These are phyloP conservation scores for Coffea eugenioides DNA, from an alignment of 257 asterid genomes.

Conservation along the genomic window DNA sequence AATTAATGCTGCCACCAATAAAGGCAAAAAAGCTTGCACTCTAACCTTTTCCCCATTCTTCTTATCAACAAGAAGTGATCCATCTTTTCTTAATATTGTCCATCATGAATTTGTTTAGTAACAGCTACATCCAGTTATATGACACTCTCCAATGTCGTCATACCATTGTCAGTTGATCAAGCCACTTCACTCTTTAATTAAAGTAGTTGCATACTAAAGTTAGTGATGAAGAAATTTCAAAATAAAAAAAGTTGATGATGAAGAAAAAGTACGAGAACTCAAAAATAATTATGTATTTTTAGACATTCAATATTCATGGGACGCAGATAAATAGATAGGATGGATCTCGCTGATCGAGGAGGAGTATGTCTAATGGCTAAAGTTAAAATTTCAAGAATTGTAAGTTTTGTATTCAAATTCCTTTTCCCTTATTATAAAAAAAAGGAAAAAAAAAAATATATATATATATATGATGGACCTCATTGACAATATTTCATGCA, in stretches of 20 bases:
- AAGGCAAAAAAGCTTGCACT: background rate
- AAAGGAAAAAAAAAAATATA: too few relatives aligned
- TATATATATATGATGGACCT: background rate
- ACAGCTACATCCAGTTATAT: too few relatives aligned
- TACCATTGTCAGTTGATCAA: background rate
- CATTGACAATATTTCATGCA: too few relatives aligned
- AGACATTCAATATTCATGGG: background rate
- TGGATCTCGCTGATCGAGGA: background rate
- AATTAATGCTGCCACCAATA: background rate
- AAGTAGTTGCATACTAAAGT: background rate
- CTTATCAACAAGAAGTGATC: background rate
- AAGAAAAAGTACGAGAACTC: background rate
- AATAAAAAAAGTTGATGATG: too few relatives aligned
- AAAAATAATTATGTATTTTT: too few relatives aligned
- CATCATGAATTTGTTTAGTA: background rate
- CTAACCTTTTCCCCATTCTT: background rate
- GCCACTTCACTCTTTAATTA: background rate
- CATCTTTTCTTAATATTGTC: background rate
- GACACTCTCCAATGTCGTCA: too few relatives aligned
- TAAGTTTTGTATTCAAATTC: too few relatives aligned
- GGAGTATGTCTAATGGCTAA: too few relatives aligned
- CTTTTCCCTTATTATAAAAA: too few relatives aligned
- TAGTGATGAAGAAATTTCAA: background rate
- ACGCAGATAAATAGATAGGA: background rate
- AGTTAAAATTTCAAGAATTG: too few relatives aligned